A percentile compares a stretch with the other conserved stretches of the same genome.
Conservation (phyloP, 805 yeast species). For the Sporopachydermia quercuum region DNA sequence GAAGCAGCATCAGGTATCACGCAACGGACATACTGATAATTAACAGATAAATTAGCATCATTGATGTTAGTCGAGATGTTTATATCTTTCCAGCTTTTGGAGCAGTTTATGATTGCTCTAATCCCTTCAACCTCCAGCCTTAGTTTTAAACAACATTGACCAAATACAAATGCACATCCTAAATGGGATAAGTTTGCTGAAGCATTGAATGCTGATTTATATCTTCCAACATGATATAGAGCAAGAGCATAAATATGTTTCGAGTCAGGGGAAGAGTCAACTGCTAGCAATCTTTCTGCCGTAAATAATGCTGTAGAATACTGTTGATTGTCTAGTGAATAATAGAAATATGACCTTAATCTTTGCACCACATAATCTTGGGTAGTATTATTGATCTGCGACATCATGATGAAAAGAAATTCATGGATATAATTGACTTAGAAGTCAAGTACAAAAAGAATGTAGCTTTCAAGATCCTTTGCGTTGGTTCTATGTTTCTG, state of each 20-base stretch:
- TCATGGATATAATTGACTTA: too few relatives aligned
- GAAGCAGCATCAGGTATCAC: conserved; percentile 55
- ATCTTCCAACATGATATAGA: conserved; percentile 40
- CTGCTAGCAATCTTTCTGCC: conserved; percentile 65
- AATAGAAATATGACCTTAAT: conserved; percentile 45
- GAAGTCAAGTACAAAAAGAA: too few relatives aligned
- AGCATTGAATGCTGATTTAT: conserved; percentile 45
- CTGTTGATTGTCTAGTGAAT: conserved; percentile 57
- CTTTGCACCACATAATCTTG: conserved; percentile 21
- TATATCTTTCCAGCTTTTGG: neutral
- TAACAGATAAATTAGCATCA: neutral
- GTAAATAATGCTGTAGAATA: conserved; percentile 71
- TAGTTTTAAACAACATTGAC: conserved; percentile 45
- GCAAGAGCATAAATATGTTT: conserved; percentile 58
- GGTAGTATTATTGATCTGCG: too few relatives aligned
- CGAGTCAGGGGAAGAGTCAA: conserved; percentile 42
- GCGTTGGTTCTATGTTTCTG: too few relatives aligned
- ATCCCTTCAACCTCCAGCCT: conserved; percentile 49
- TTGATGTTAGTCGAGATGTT: neutral
- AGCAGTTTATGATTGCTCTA: conserved; percentile 24
- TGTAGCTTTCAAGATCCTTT: too few relatives aligned
- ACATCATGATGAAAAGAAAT: too few relatives aligned
- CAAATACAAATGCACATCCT: conserved; percentile 69
- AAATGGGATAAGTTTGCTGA: conserved; percentile 35
- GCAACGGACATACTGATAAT: conserved; percentile 7